Evolutionary conservation across 306 rosid genomes (phyloP), one percentile per base, ranked within the genome.

Genomic region (Cucurbita maxima): DNA sequence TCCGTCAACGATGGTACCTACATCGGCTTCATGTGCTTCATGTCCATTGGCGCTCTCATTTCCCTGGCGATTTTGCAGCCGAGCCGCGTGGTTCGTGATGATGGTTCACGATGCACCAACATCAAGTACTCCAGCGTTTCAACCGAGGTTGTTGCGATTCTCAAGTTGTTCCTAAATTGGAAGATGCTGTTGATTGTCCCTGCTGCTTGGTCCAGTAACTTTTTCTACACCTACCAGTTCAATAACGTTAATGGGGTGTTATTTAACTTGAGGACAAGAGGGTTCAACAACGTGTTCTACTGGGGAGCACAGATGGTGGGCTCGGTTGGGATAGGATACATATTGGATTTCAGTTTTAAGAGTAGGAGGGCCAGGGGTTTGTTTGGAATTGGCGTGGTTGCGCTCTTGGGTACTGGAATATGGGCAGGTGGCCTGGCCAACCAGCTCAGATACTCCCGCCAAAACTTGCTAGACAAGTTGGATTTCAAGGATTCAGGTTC

Each of bases 261-360:
- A 79, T 94, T 91, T 14, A 94, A 68, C 78, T 73, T 94, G 86
- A 83, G 99, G 68, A 94, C 99, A 1, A 88, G 99, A 79, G 99
- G 99, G 30, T 85, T 94, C 58, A 94, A 94, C 79, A 94, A 88
- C 19, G 90, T 89, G 34, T 82, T 87, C 66, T 94, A 91, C 3
- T 94, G 99, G 99, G 99, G 96, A 0, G 99, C 99, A 0, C 96
- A 94, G 78, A 94, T 94, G 97, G 0, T 91, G 72, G 98, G 98
- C 1, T 90, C 98, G 0, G 6, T 90, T 74, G 94, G 78, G 77
- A 87, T 94, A 44, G 98, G 98, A 0, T 82, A 90, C 64, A 6
- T 89, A 3, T 81, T 91, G 95, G 99, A 94, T 83, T 91, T 83
- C 75, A 89, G 96, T 59, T 94, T 89, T 41, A 81, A 77, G 83